These are phyloP conservation scores for Lagenidium sp. DNA, from an alignment of 352 stramenopile genomes.

Conservation along the genomic window DNA sequence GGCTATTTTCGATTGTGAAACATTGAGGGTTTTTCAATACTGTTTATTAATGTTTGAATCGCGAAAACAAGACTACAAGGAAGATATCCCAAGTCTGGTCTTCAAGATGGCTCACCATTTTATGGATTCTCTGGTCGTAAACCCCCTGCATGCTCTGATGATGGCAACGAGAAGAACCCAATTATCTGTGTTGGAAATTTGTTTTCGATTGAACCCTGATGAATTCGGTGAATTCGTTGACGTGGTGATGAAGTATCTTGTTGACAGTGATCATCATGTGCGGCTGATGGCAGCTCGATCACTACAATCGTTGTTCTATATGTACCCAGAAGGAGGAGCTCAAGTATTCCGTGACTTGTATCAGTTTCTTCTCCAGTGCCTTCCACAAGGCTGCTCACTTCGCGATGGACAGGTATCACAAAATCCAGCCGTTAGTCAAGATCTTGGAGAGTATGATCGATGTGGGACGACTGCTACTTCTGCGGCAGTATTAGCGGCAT, in stretches of 20 bases:
- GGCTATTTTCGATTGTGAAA: constrained; percentile 44
- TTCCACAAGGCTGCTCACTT: not conserved
- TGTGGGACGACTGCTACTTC: too few species aligned
- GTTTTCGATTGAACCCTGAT: constrained; percentile 50
- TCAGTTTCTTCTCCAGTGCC: constrained; percentile 22
- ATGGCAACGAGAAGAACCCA: constrained; percentile 20
- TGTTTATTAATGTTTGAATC: constrained; percentile 42
- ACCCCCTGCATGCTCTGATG: not conserved
- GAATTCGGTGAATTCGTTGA: constrained; percentile 49
- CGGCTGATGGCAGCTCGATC: constrained; percentile 31
- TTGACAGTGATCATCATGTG: constrained; percentile 47
- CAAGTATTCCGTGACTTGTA: constrained; percentile 52
- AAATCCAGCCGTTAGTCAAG: not conserved
- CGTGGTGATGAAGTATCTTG: constrained; percentile 25
- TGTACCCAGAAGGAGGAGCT: constrained; percentile 63
- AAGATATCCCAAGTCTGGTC: constrained; percentile 36
- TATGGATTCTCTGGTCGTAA: not conserved
- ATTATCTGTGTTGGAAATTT: constrained; percentile 54
- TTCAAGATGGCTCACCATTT: constrained; percentile 20
- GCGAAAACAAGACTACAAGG: constrained; percentile 37
- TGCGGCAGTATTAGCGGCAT: constrained; percentile 33
- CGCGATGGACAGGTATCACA: not conserved
- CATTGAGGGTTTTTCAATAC: constrained; percentile 30
- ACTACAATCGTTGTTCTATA: constrained; percentile 68
- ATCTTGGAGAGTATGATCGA: constrained; percentile 1